Evolutionary conservation across 164 flowering plant genomes (phyloP).

Genomic region (Liquidambar formosana): DNA sequence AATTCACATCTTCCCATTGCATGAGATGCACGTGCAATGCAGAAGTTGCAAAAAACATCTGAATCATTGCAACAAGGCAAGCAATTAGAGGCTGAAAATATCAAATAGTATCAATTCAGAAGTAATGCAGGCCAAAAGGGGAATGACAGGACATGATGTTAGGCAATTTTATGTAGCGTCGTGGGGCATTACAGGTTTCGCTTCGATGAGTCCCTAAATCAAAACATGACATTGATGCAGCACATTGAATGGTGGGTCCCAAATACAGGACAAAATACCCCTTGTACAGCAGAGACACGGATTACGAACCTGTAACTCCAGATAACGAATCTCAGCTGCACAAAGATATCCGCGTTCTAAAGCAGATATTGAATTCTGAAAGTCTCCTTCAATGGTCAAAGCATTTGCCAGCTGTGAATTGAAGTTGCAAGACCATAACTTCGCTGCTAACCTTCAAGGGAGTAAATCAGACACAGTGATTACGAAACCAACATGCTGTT

Average conservation of each 20-base stretch:
- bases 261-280: no score
- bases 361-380: constrained; percentile 48
- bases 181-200: no score
- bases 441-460: constrained; percentile 34
- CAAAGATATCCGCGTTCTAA: constrained; percentile 56
- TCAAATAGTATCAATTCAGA: no score
- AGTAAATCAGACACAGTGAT: neutral
- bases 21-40: constrained; percentile 80
- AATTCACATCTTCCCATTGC: constrained; percentile 78
- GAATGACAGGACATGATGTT: no score
- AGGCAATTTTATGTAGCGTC: no score
- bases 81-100: neutral
- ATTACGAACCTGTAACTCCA: constrained; percentile 73
- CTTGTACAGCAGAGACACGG: no score
- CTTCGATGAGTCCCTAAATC: no score
- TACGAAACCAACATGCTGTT: no score
- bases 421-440: constrained; percentile 87
- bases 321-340: constrained; percentile 61
- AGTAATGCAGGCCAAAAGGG: no score
- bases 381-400: constrained; percentile 78
- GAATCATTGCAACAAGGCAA: constrained; percentile 6
- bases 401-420: constrained; percentile 86
- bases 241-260: no score
- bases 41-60: constrained; percentile 93
- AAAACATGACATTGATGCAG: no score